phyloP scores from a whole-genome alignment of 805 yeast species.

The Blastobotrys americana region DNA sequence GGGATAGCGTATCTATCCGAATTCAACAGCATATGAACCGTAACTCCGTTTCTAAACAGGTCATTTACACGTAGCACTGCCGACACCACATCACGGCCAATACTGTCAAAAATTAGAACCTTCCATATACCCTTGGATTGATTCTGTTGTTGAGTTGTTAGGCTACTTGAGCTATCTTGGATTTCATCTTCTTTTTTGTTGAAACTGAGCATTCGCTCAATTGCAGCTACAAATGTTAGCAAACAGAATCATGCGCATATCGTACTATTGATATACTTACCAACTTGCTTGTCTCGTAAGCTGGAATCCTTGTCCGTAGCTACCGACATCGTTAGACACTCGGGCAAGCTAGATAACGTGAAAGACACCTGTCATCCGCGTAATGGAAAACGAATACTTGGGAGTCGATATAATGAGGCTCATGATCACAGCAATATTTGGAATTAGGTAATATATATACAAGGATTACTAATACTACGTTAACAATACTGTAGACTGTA shows the following conservation, averaged over 20 bases:
- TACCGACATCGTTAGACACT: slow-evolving; percentile 1
- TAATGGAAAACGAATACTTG: too few relatives aligned
- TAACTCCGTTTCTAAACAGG: slow-evolving; percentile 80
- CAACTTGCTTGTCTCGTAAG: slow-evolving; percentile 30
- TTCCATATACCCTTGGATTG: slow-evolving; percentile 73
- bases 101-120: slow-evolving; percentile 71
- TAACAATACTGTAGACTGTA: too few relatives aligned
- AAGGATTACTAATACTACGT: too few relatives aligned
- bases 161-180: slow-evolving; percentile 19
- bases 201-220: slow-evolving; percentile 80
- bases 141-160: slow-evolving; percentile 34
- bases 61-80: slow-evolving; percentile 92
- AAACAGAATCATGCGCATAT: neutral
- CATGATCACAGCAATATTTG: too few relatives aligned
- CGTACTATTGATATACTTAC: slow-evolving; percentile 14
- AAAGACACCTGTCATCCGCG: too few relatives aligned
- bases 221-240: slow-evolving; percentile 30
- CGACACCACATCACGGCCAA: slow-evolving; percentile 79
- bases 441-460: too few relatives aligned
- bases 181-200: slow-evolving; percentile 43
- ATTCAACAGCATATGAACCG: slow-evolving; percentile 72
- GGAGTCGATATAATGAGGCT: too few relatives aligned
- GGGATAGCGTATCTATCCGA: slow-evolving; percentile 75
- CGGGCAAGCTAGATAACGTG: neutral
- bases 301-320: slow-evolving; percentile 13